Conservation (phyloP, 129 eudicot genomes). For the Artemisia argyi region DNA sequence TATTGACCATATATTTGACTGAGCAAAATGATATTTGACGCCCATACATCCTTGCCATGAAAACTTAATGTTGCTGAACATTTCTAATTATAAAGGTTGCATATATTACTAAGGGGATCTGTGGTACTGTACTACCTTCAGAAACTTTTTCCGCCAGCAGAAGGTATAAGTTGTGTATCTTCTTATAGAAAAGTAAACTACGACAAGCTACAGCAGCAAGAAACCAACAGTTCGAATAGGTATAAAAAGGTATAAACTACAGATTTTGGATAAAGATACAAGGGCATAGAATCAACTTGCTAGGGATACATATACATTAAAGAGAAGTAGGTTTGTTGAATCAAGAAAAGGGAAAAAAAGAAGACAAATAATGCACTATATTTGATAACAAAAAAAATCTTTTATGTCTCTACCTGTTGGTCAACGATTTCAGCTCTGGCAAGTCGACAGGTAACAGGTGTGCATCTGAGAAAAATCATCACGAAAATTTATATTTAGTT, state of each 20-base stretch:
- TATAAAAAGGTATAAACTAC: not conserved
- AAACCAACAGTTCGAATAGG: slow-evolving; percentile 12
- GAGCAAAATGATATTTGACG: not conserved
- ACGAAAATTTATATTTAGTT: slow-evolving; percentile 8
- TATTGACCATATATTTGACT: not conserved
- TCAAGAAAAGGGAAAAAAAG: not conserved
- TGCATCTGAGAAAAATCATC: slow-evolving; percentile 64
- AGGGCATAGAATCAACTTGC: slow-evolving; percentile 4
- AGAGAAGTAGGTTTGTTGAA: not conserved
- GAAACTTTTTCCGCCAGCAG: not conserved
- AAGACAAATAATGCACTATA: not conserved
- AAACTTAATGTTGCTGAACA: not conserved
- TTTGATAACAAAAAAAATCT: slow-evolving; percentile 6
- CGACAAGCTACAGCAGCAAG: slow-evolving; percentile 1
- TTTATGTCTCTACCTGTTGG: slow-evolving; percentile 56
- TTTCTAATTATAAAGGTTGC: not conserved
- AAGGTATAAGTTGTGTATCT: slow-evolving; percentile 8
- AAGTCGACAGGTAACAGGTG: slow-evolving; percentile 86
- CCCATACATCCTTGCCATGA: not conserved
- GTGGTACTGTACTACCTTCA: not conserved
- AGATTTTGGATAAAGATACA: not conserved
- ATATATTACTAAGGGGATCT: not conserved
- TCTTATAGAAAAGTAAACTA: not conserved
- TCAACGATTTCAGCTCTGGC: slow-evolving; percentile 81
- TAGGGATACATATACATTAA: slow-evolving; percentile 13